Base-by-base conservation (phyloP, 768 basidiomycete genomes). In the Lyophyllum shimeji region DNA sequence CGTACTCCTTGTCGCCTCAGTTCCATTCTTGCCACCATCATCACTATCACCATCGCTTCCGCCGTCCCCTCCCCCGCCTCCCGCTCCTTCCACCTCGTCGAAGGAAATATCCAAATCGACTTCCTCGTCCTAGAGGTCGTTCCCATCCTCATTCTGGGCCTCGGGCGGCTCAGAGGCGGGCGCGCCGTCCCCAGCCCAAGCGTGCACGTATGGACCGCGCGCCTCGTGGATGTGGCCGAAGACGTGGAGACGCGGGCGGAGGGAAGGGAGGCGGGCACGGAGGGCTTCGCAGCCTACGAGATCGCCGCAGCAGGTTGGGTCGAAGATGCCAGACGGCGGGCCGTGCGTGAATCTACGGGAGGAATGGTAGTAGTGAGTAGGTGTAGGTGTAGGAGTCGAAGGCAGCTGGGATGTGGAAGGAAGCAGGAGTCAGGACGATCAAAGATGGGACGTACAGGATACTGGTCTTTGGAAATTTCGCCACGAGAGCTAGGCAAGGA, bases 161-260 rank as follows among this genome's bases (percentile, higher is more conserved):
- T n/a, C 24, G 1, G 50, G 37, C 40, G 24, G 12, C 21, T 50
- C 50, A n/a, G n/a, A n/a, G n/a, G n/a, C n/a, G 5, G 25, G 5
- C 17, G 39, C 39, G 5, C 39, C 39, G 2, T 31, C 58, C 5
- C 49, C 45, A 34, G 67, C 62, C 78, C 79, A 80, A 4, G 59
- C 54, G 42, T 77, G 75, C 17, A 78, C 69, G 39, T 70, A 60
- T 0, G 75, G 76, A 9, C 86, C 85, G 20, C 76, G 76, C 0
- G 74, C 82, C 65, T 87, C 87, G 62, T 89, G 87, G 50, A 89
- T 87, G 54, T 89, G 87, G 1, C 87, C 87, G 60, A 82, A 86
- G 50, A 82, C 63, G 57, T 82, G 80, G 21, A 82, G 60, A 12
- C 76, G 73, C 3, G 77, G 77, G 4, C 69, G 71, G 21, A 82